Conservation (phyloP, 768 basidiomycete species). For the Russula dissimulans region DNA sequence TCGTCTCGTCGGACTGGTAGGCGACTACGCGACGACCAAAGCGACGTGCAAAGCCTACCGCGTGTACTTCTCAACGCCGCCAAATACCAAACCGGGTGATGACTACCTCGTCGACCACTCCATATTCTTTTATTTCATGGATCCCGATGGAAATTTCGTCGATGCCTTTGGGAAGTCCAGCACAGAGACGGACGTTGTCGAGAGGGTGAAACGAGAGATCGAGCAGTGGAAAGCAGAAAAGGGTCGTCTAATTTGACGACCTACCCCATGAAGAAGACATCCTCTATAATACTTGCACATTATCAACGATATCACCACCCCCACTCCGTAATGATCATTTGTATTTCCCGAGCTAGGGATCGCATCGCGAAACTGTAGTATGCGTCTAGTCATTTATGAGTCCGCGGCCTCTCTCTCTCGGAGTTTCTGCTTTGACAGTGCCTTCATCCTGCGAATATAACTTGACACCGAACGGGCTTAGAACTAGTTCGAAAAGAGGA, state of each 20-base stretch:
- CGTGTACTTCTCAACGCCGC: constrained; percentile 96
- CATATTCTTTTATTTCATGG: constrained; percentile 98
- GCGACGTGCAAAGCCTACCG: constrained; percentile 89
- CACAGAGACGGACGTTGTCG: constrained; percentile 56
- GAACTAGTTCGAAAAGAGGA: not conserved
- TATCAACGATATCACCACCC: not conserved
- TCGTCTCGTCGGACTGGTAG: constrained; percentile 78
- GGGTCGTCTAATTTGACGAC: constrained; percentile 26
- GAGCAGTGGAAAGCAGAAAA: constrained; percentile 32
- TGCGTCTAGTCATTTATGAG: constrained; percentile 14
- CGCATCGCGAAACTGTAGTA: not conserved
- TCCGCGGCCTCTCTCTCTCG: constrained; percentile 33
- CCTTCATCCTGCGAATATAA: constrained; percentile 83
- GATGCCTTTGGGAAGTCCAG: constrained; percentile 92
- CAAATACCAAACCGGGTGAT: constrained; percentile 73
- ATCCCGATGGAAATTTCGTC: constrained; percentile 86
- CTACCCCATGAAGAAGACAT: not conserved
- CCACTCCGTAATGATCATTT: constrained; percentile 3
- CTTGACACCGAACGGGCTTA: constrained; percentile 31
- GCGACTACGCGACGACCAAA: constrained; percentile 78
- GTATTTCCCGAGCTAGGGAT: not conserved
- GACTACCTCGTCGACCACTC: constrained; percentile 98
- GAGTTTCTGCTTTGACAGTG: constrained; percentile 62
- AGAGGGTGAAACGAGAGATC: constrained; percentile 48
- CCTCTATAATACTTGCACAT: not conserved